phyloP scores from a whole-genome alignment of 257 asterid species.

The Paraleonurus japonicus region DNA sequence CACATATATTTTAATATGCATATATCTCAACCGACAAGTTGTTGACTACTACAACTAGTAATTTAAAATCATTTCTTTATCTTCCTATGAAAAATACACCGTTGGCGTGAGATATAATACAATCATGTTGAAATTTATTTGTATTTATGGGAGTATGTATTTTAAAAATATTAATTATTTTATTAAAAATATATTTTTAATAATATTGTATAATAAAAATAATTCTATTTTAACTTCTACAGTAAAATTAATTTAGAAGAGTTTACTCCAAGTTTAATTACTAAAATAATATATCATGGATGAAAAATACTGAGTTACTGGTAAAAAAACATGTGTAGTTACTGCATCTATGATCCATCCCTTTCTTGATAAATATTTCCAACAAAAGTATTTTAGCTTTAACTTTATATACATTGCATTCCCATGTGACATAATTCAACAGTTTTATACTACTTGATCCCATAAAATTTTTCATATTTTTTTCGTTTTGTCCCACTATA shows the following conservation, averaged over 20 bases:
- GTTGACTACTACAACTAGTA: constrained; percentile 1
- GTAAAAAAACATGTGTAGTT: background rate
- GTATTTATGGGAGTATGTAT: too few relatives aligned
- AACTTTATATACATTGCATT: constrained; percentile 8
- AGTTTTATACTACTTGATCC: too few relatives aligned
- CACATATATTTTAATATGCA: background rate
- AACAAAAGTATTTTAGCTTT: background rate
- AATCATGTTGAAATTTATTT: too few relatives aligned
- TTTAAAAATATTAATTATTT: too few relatives aligned
- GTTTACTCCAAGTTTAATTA: background rate
- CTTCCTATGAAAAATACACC: background rate
- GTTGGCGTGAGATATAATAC: too few relatives aligned
- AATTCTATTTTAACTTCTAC: too few relatives aligned
- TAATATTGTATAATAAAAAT: too few relatives aligned
- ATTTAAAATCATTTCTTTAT: too few relatives aligned
- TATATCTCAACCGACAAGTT: constrained; percentile 24
- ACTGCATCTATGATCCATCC: constrained; percentile 11
- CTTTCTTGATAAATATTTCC: constrained; percentile 2
- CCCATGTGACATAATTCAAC: background rate
- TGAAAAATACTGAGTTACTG: background rate
- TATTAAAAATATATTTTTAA: too few relatives aligned
- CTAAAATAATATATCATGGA: background rate
- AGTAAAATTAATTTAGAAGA: too few relatives aligned
- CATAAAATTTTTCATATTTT: too few relatives aligned
- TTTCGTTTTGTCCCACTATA: too few relatives aligned